These are phyloP conservation scores for Magnusiomyces tetraspermus DNA, from an alignment of 1,139 yeast species.

Conservation along the genomic window DNA sequence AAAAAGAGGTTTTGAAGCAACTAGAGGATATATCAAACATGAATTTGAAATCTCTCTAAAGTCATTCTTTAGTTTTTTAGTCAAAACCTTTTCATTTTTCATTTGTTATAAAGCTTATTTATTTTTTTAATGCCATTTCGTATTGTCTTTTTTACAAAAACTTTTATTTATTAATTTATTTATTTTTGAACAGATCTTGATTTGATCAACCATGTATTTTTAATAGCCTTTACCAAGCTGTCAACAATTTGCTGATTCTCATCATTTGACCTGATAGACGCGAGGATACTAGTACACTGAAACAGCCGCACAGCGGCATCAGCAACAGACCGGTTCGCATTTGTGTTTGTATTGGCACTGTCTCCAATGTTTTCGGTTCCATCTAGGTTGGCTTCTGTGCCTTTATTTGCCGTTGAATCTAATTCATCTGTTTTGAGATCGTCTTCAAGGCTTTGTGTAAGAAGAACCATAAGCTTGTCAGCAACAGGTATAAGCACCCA, in stretches of 20 bases:
- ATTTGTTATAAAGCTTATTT: neutral
- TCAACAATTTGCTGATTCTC: slow-evolving; percentile 47
- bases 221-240: slow-evolving; percentile 29
- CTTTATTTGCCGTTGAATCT: slow-evolving; percentile 22
- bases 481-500: slow-evolving; percentile 30
- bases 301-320: slow-evolving; percentile 36
- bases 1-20: slow-evolving; percentile 1
- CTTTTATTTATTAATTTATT: neutral
- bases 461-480: slow-evolving; percentile 41
- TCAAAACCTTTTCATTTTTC: neutral
- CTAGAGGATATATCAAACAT: neutral
- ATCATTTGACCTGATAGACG: slow-evolving; percentile 43
- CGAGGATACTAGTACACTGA: slow-evolving; percentile 50
- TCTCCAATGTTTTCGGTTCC: slow-evolving; percentile 6
- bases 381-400: slow-evolving; percentile 27
- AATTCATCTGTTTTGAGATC: slow-evolving; percentile 17
- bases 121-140: neutral
- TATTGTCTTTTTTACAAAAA: neutral
- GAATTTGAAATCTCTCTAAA: too few species aligned
- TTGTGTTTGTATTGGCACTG: slow-evolving; percentile 5
- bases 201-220: slow-evolving; percentile 25
- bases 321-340: slow-evolving; percentile 15
- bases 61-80: neutral
- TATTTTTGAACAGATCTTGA: slow-evolving; percentile 27
- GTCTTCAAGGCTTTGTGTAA: slow-evolving; percentile 22